phyloP scores from a whole-genome alignment of 129 eudicot genomes.

The Artemisia argyi region DNA sequence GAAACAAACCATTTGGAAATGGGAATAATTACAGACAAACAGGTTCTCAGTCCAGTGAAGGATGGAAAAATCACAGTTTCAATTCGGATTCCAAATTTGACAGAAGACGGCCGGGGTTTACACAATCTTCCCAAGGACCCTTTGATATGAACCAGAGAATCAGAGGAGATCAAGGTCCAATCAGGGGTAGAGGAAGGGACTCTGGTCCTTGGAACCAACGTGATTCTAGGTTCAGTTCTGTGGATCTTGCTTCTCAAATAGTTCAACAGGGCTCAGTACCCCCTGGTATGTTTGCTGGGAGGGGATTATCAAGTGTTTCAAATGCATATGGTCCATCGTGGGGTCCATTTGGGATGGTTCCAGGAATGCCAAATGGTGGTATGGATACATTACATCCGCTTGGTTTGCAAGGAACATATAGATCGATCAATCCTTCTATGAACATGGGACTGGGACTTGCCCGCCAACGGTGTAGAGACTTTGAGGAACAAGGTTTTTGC shows the following conservation, averaged over 20 bases:
- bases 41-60: slow-evolving; percentile 55
- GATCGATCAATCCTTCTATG: slow-evolving; percentile 69
- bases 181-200: slow-evolving; percentile 86
- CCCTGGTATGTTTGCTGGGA: slow-evolving; percentile 65
- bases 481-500: slow-evolving; percentile 98
- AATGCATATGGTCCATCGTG: slow-evolving; percentile 71
- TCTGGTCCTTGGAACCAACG: slow-evolving; percentile 57
- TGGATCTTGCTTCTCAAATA: slow-evolving; percentile 66
- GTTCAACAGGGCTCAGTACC: slow-evolving; percentile 64
- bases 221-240: slow-evolving; percentile 62
- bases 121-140: slow-evolving; percentile 53
- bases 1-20: slow-evolving; percentile 65
- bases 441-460: slow-evolving; percentile 76
- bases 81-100: slow-evolving; percentile 54
- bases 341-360: slow-evolving; percentile 82
- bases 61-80: slow-evolving; percentile 42
- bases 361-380: slow-evolving; percentile 75
- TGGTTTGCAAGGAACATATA: slow-evolving; percentile 65
- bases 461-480: slow-evolving; percentile 89
- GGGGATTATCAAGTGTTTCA: slow-evolving; percentile 76
- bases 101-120: slow-evolving; percentile 53
- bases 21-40: slow-evolving; percentile 56
- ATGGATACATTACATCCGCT: slow-evolving; percentile 74
- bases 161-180: slow-evolving; percentile 61
- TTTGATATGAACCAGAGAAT: slow-evolving; percentile 54